A percentile compares a stretch with the other conserved stretches of the same genome.
These are phyloP conservation scores for Cyclotella cryptica DNA, from an alignment of 108 stramenopile species.

Conservation along the genomic window DNA sequence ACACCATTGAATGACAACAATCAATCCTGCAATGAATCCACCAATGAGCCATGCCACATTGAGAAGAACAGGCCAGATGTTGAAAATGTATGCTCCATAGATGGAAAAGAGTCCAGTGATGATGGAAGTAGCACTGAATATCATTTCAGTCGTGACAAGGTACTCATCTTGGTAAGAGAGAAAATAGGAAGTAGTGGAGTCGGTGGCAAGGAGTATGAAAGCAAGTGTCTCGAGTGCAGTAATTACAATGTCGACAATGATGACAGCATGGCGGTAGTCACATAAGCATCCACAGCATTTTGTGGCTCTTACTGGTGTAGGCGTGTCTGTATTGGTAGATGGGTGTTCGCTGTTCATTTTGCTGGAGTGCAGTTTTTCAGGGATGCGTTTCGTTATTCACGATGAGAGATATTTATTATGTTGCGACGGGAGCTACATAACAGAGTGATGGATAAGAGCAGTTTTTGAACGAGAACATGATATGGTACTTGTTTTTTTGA, in stretches of 20 bases:
- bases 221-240: neutral
- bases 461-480: too few species aligned
- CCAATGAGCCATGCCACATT: neutral
- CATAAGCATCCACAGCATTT: neutral
- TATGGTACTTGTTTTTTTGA: too few species aligned
- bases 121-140: neutral
- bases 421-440: too few species aligned
- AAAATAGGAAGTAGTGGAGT: neutral
- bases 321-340: neutral
- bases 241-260: neutral
- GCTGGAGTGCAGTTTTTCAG: too few species aligned
- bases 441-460: too few species aligned
- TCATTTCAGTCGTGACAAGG: neutral
- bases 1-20: neutral
- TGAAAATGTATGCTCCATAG: neutral
- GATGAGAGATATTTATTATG: too few species aligned
- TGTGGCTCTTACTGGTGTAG: neutral
- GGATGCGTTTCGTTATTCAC: too few species aligned
- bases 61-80: neutral
- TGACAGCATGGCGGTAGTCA: slow-evolving; percentile 4
- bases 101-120: neutral
- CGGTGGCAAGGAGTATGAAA: neutral
- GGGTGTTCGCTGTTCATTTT: too few species aligned
- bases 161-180: neutral
- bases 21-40: neutral